Evolutionary conservation across 228 moss, liverwort and hornwort species (phyloP).

Genomic region (Sphagnum fallax): DNA sequence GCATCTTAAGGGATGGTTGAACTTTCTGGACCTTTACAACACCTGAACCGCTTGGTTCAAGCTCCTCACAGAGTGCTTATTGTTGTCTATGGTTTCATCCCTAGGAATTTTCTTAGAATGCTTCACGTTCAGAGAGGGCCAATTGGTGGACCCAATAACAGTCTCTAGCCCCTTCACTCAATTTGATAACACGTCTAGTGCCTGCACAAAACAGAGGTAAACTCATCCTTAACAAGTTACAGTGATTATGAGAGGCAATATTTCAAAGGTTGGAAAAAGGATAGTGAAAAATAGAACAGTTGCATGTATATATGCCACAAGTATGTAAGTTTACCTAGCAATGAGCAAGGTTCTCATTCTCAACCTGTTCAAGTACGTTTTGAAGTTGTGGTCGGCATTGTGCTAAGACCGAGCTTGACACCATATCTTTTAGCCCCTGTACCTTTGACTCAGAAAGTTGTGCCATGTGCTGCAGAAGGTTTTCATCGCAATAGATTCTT

Average conservation of each 20-base stretch:
- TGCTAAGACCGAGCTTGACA: neutral
- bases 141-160: no score
- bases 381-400: constrained; percentile 15
- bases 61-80: no score
- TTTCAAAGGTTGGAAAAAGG: no score
- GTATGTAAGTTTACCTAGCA: constrained; percentile 22
- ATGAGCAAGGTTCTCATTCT: constrained; percentile 24
- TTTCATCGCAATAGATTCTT: constrained; percentile 22
- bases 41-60: no score
- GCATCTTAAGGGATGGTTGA: no score
- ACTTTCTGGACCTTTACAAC: no score
- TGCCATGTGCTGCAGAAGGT: constrained; percentile 25
- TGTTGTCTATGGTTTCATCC: no score
- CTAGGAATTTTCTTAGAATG: no score
- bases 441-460: constrained; percentile 23
- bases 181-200: constrained; percentile 22
- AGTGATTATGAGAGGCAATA: constrained; percentile 9
- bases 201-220: constrained; percentile 12
- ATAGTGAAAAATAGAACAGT: no score
- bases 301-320: constrained; percentile 7
- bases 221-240: constrained; percentile 2
- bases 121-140: no score
- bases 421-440: constrained; percentile 43
- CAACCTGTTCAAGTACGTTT: constrained; percentile 25
- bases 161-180: constrained; percentile 8